Evolutionary conservation across 2,329 filamentous ascomycete species (phyloP).

Genomic region (Phyllosticta capitalensis): DNA sequence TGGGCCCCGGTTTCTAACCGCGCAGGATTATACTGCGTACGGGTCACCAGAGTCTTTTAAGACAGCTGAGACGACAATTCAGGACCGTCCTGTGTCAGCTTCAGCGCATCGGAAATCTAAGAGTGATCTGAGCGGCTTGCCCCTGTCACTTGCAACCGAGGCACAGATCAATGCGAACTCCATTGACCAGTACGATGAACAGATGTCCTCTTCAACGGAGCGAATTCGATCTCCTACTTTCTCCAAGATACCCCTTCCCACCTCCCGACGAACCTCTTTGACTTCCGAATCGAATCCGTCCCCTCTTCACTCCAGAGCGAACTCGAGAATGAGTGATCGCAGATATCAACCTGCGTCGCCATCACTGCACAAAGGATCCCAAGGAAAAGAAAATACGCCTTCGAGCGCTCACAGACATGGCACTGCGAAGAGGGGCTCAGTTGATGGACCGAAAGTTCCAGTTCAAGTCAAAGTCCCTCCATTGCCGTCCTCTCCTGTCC

Average conservation of each 20-base stretch:
- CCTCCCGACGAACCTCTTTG: constrained; percentile 19
- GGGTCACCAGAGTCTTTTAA: background rate
- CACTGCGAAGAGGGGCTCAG: constrained; percentile 1
- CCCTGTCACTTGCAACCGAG: constrained; percentile 4
- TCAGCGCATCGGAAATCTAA: constrained; percentile 8
- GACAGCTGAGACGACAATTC: background rate
- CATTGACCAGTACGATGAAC: constrained; percentile 9
- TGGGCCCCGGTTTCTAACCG: constrained; percentile 5
- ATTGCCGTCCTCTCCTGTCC: constrained; percentile 14
- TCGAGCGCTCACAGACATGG: constrained; percentile 22
- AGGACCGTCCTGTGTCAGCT: constrained; percentile 5
- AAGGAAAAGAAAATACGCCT: constrained; percentile 14
- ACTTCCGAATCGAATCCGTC: constrained; percentile 28
- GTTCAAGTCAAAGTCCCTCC: constrained; percentile 13
- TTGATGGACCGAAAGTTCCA: constrained; percentile 4
- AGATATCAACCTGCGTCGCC: constrained; percentile 21
- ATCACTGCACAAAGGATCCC: constrained; percentile 12
- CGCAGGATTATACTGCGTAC: background rate
- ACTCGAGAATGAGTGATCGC: constrained; percentile 12
- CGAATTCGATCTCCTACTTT: background rate
- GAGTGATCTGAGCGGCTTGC: constrained; percentile 7
- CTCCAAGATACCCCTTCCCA: constrained; percentile 8
- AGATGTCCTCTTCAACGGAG: constrained; percentile 8
- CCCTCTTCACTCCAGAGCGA: constrained; percentile 23
- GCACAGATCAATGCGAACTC: constrained; percentile 4